Base-by-base conservation (phyloP, 768 basidiomycete genomes). In the Asterophora parasitica region DNA sequence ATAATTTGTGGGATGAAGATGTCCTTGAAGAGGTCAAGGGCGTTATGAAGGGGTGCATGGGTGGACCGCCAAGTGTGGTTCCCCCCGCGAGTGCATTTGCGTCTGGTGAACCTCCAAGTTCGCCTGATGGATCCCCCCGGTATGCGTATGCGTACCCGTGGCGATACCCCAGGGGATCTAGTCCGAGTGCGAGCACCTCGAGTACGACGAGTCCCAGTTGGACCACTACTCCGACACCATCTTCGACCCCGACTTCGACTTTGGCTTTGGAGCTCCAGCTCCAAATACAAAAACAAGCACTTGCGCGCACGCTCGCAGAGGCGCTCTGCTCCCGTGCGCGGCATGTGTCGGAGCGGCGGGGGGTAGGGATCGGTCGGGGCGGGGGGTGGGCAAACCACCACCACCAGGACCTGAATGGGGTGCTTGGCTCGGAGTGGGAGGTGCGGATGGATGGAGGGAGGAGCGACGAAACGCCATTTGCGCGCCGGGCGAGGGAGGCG, bases 1-100 rank as follows among this genome's bases (percentile, higher is more conserved):
- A 93, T 64, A 93, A 93, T 58, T 68, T 92, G 17, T 92, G 91
- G 85, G 89, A 92, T 56, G 83, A 85, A 57, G 90, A 93, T 50
- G 79, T 93, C 13, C 65, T 92, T 12, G 91, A 93, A 51, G 91
- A 92, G 61, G 83, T 89, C 17, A 3, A 23, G 65, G 74, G 12
- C 70, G 82, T 31, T 82, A 87, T 63, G 44, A 44, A 0, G 43
- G 36, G n/a, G n/a, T n/a, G n/a, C n/a, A n/a, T n/a, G n/a, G n/a
- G n/a, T n/a, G n/a, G n/a, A n/a, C n/a, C n/a, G n/a, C n/a, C 13
- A 39, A 50, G 54, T 49, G 49, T 44, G 44, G 49, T 49, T 27
- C 16, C 50, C 34, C 30, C 30, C 12, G 6, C 28, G 6, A 30
- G 7, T 31, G 33, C 45, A 30, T 33, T 48, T 45, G 38, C 34